phyloP scores from a whole-genome alignment of 129 eudicot species.

The Saussurea involucrata region DNA sequence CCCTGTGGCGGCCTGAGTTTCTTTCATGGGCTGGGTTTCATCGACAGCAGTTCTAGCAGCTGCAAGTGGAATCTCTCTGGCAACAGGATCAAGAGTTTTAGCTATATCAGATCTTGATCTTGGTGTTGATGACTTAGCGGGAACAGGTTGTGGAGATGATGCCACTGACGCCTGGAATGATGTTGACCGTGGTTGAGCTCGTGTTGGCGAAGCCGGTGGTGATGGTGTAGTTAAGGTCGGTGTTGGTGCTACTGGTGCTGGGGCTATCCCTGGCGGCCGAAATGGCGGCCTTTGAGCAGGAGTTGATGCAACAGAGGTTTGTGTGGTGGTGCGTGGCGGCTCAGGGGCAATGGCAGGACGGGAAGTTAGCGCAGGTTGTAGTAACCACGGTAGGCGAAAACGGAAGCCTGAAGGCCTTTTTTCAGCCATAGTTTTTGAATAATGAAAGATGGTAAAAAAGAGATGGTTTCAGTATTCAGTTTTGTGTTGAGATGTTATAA shows the following conservation, averaged over 20 bases:
- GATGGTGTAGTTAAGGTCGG: constrained; percentile 5
- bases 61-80: no score
- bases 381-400: constrained; percentile 61
- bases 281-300: constrained; percentile 34
- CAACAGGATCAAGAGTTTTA: constrained; percentile 12
- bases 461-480: background rate
- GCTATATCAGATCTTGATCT: constrained; percentile 12
- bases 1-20: background rate
- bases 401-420: constrained; percentile 50
- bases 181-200: constrained; percentile 14
- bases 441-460: background rate
- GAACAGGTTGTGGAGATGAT: constrained; percentile 8
- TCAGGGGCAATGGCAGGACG: constrained; percentile 2
- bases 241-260: constrained; percentile 26
- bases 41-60: no score
- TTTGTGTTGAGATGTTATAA: constrained; percentile 19
- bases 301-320: constrained; percentile 24
- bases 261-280: constrained; percentile 43
- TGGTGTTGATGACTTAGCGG: constrained; percentile 12
- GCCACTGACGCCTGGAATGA: background rate
- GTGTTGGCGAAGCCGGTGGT: constrained; percentile 17
- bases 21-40: background rate
- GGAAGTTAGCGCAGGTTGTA: constrained; percentile 34
- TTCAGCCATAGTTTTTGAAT: constrained; percentile 43
- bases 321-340: constrained; percentile 29